Evolutionary conservation across 179 eudicot species (phyloP).

Genomic region (Spinacia oleracea): DNA sequence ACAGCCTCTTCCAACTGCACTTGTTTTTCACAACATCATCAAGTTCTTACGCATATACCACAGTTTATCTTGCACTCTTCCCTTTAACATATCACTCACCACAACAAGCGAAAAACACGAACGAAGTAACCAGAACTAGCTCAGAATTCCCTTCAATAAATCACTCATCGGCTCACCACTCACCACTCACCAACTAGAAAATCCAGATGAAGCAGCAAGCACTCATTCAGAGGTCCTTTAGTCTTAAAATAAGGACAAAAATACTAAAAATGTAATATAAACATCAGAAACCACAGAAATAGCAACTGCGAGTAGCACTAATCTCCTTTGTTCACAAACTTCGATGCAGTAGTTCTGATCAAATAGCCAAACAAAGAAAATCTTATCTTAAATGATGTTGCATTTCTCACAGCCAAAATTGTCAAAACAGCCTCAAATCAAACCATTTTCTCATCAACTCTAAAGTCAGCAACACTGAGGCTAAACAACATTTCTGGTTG

Average conservation of each 20-base stretch:
- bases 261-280: neutral
- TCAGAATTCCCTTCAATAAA: neutral
- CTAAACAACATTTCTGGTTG: too few species aligned
- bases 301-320: neutral
- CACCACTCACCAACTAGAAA: neutral
- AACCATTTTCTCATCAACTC: too few species aligned
- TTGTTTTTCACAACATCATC: neutral
- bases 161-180: neutral
- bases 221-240: neutral
- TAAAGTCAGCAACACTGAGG: too few species aligned
- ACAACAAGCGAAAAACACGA: neutral
- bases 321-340: neutral
- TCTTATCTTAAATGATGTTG: too few species aligned
- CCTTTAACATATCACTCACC: neutral
- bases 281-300: neutral
- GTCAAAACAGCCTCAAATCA: too few species aligned
- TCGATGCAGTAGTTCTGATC: neutral
- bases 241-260: neutral
- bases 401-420: too few species aligned
- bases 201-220: neutral
- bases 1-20: neutral
- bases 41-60: neutral
- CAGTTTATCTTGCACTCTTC: neutral
- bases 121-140: neutral
- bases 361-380: neutral